Evolutionary conservation across 1,284 basidiomycete genomes (phyloP), one percentile per base, ranked within the genome.

Genomic region (Ustilago crameri): DNA sequence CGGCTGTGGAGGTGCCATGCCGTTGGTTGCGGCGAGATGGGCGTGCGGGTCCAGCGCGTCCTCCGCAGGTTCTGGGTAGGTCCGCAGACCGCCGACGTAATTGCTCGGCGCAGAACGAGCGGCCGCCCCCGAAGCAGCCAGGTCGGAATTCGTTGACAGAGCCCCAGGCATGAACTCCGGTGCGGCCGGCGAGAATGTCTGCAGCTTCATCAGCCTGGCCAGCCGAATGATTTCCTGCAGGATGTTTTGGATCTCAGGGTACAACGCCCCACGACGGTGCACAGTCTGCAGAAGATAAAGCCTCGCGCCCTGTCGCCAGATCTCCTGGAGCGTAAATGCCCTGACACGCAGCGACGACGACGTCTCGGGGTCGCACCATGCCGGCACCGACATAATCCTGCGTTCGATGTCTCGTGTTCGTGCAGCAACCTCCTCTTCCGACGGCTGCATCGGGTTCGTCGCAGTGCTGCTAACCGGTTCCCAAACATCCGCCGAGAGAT

Each of bases 401-500:
- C 55, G 61, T 44, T 69, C 66, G 34, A 74, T 68, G 26, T 62
- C 58, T 7, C 51, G 24, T 12, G 65, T 60, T n/a, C 66, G 22
- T 20, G 44, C 41, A 5, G 54, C 49, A 2, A 74, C 61, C 30
- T 74, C 54, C 2, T 51, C 51, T 18, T 63, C 59, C 32, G 58
- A 51, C 2, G 64, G 68, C 18, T 62, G 49, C 1, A 20, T 32
- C 9, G 64, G 54, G 9, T 51, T n/a, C 12, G 46, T 5, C 2
- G 48, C 49, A 17, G 34, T 14, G 30, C 55, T 49, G 26, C 51
- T 46, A 26, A 66, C 47, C 2, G 67, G 67, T 1, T 62, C 68
- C 68, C 68, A 71, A 3, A 74, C 51, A 53, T 76, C 74, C 3
- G 71, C 72, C 9, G 71, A 54, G 7, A 76, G 61, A 27, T 76